phyloP scores from a whole-genome alignment of 2,329 filamentous ascomycete genomes.

The Penicillium sp. region DNA sequence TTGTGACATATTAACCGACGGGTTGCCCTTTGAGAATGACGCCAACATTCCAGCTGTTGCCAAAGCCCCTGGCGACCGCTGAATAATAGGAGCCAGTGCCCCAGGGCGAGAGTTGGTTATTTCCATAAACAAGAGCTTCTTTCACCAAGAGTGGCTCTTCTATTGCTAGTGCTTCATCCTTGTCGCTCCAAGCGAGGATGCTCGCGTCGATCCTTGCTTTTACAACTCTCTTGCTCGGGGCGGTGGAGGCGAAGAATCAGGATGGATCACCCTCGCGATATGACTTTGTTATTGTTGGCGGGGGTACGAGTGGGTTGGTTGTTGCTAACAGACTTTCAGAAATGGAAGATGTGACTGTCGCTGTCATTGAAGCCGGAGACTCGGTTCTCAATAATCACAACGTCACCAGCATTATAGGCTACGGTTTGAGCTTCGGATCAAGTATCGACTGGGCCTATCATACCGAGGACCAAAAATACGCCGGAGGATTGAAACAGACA shows the following conservation, averaged over 20 bases:
- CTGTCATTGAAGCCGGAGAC: constrained; percentile 32
- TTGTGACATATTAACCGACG: neutral
- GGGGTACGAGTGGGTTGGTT: constrained; percentile 35
- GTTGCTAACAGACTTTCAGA: constrained; percentile 37
- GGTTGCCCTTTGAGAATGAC: neutral
- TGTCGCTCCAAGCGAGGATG: constrained; percentile 5
- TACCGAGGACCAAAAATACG: constrained; percentile 42
- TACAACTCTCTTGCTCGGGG: constrained; percentile 6
- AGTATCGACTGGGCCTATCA: constrained; percentile 43
- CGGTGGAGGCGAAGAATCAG: constrained; percentile 9
- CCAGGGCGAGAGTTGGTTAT: neutral
- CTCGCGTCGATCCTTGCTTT: constrained; percentile 1
- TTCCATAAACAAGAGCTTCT: neutral
- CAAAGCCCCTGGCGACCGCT: neutral
- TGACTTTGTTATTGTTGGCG: constrained; percentile 37
- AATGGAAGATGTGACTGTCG: constrained; percentile 25
- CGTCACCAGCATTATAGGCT: constrained; percentile 26
- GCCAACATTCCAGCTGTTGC: neutral
- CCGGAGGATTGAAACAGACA: constrained; percentile 28
- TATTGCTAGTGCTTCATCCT: neutral
- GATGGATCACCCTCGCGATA: constrained; percentile 14
- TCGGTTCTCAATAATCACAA: constrained; percentile 29
- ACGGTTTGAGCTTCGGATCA: constrained; percentile 31
- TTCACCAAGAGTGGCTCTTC: neutral
- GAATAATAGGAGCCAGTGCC: neutral